Base-by-base conservation (phyloP, 2,329 filamentous ascomycete genomes). In the Tothia fuscella region DNA sequence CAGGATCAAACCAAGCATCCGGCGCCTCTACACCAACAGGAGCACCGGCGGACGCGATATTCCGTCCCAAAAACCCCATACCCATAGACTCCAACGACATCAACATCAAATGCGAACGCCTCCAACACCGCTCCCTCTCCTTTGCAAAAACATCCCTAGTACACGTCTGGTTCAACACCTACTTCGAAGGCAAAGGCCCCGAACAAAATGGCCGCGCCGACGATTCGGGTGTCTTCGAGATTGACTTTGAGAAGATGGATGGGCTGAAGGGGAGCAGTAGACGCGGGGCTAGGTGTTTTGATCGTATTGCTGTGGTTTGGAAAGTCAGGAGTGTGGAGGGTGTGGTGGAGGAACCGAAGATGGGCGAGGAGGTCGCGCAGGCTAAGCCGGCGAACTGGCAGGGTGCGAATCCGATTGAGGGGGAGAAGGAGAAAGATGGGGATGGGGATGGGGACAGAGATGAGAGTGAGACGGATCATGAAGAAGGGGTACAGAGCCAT, bases 81-180 rank as follows among this genome's bases (percentile, higher is more conserved):
- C 71, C 80, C 6, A 61, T 96, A 1, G 77, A 82, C 1, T 83
- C 79, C 35, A 87, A 81, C 57, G 91, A 96, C 55, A 72, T 96
- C 50, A 94, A 93, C 57, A 82, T 96, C 49, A 80, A 87, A 38
- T 77, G 95, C 19, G 88, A 96, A 62, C 76, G 86, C 6, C 78
- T 88, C 26, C 93, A 19, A 4, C 29, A 21, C 12, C 13, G 39
- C n/a, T 10, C 38, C 13, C 35, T 25, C 22, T 19, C 24, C 6
- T 86, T 1, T 74, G 85, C 50, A 0, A 86, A 95, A 3, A 94
- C 89, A 0, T 80, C 88, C 0, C 80, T 96, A 7, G 88, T 88
- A 0, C 89, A 96, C 54, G 84, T 94, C 13, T 98, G 91, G 91
- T 94, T 95, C 68, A 98, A 98, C 55, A 70, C 79, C 2, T 96